Evolutionary conservation across 2,329 filamentous ascomycete species (phyloP), one percentile per base, ranked within the genome.

Genomic region (Lojkania enalia): DNA sequence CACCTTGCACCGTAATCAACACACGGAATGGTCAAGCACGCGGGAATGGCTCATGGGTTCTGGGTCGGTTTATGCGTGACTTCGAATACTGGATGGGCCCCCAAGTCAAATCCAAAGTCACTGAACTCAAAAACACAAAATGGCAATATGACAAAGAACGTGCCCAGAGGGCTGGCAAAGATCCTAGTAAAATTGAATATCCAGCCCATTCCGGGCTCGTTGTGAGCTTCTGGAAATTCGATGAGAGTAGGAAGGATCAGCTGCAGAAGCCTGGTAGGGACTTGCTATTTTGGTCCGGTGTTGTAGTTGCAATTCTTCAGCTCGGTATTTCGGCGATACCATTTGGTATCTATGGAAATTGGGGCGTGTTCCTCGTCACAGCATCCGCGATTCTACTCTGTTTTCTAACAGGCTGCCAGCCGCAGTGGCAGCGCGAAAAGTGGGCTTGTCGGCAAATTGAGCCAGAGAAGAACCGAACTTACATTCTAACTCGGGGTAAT

Each of bases 401-500:
- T 21, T 27, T 55, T 7, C 25, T 49, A 3, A 49, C 44, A 2
- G 52, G 52, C 11, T 36, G 19, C 20, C 31, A 42, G 13, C 36
- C 35, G 14, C 52, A 57, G 33, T 57, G 54, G 54, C 3, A 16
- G 16, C 29, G 27, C 14, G 54, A 55, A 32, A 57, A 55, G 39
- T 53, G 49, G 49, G 44, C 49, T 4, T 49, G 49, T 20, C 39
- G 45, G n/a, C n/a, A 41, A 19, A 42, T 40, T 18, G 33, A 39
- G 25, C 14, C 38, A 30, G 47, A 45, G 25, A 48, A 44, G 20
- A 51, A n/a, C n/a, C n/a, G n/a, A n/a, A n/a, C n/a, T 35, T 13
- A 37, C 39, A 42, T 49, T 25, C 31, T 57, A 20, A 57, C 54
- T 15, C 35, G 47, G 13, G 54, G 54, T 14, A 57, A 57, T 31